Evolutionary conservation across 306 rosid genomes (phyloP).

Genomic region (Begonia masoniana): DNA sequence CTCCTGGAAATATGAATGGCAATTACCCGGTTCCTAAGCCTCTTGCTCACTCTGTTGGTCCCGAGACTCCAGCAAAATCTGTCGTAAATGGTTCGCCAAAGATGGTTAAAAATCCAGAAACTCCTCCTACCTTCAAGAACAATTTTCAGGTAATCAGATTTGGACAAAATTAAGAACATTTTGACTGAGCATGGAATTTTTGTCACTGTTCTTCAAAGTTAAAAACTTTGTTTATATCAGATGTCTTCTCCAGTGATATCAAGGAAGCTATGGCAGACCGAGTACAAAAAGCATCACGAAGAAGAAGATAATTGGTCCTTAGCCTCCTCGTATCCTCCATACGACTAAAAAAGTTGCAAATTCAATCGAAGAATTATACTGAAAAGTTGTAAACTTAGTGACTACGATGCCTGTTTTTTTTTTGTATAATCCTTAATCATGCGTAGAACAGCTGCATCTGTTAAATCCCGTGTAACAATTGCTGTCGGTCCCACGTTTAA

Average conservation of each 20-base stretch:
- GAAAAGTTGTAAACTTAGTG: not conserved
- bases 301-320: constrained; percentile 79
- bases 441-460: constrained; percentile 49
- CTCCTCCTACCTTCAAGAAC: constrained; percentile 40
- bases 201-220: not conserved
- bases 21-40: constrained; percentile 19
- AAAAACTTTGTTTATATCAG: not conserved
- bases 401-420: no score
- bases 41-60: constrained; percentile 17
- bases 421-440: constrained; percentile 37
- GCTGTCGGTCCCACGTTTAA: constrained; percentile 79
- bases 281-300: constrained; percentile 48
- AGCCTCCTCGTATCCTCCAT: constrained; percentile 87
- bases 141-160: constrained; percentile 35
- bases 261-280: constrained; percentile 30
- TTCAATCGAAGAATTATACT: no score
- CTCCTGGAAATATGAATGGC: constrained; percentile 29
- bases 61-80: constrained; percentile 26
- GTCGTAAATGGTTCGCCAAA: constrained; percentile 25
- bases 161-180: not conserved
- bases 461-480: constrained; percentile 61
- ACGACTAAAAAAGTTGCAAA: constrained; percentile 4
- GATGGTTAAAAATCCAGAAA: constrained; percentile 25
- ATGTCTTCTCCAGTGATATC: constrained; percentile 41
- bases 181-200: constrained; percentile 2